phyloP scores from a whole-genome alignment of 129 eudicot species.

The Tanacetum coccineum region DNA sequence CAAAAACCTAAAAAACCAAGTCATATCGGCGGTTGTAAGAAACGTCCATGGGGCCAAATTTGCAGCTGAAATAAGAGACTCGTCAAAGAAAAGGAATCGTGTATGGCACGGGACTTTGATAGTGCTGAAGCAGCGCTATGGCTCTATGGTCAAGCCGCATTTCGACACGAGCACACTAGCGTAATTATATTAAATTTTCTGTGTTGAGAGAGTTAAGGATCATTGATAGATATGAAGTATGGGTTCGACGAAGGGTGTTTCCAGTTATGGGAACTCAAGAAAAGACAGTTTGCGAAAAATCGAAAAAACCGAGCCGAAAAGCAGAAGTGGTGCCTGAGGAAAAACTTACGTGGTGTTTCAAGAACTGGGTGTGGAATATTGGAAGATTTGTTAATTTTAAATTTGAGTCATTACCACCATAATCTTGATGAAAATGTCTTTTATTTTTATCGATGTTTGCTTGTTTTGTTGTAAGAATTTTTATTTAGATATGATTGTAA shows the following conservation, averaged over 20 bases:
- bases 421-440: no score
- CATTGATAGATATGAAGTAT: slow-evolving; percentile 48
- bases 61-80: slow-evolving; percentile 82
- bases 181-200: slow-evolving; percentile 74
- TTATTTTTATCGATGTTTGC: no score
- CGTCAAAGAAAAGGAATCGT: slow-evolving; percentile 60
- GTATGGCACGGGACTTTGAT: slow-evolving; percentile 90
- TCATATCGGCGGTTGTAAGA: slow-evolving; percentile 67
- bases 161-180: slow-evolving; percentile 54
- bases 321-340: no score
- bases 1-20: slow-evolving; percentile 11
- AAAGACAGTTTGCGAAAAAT: slow-evolving; percentile 43
- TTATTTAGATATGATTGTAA: no score
- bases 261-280: slow-evolving; percentile 73
- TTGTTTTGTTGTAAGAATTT: no score
- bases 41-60: slow-evolving; percentile 88
- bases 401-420: no score
- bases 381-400: no score
- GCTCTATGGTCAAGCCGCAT: slow-evolving; percentile 87
- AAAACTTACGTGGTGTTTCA: no score
- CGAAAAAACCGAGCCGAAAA: slow-evolving; percentile 32
- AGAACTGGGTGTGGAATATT: no score
- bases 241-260: slow-evolving; percentile 50
- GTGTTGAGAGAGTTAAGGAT: slow-evolving; percentile 57
- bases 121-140: slow-evolving; percentile 73